Percentiles rank a stretch among this genome's conserved stretches.
Evolutionary conservation across 768 basidiomycete genomes (phyloP).

Genomic region (Amanita molliuscula): DNA sequence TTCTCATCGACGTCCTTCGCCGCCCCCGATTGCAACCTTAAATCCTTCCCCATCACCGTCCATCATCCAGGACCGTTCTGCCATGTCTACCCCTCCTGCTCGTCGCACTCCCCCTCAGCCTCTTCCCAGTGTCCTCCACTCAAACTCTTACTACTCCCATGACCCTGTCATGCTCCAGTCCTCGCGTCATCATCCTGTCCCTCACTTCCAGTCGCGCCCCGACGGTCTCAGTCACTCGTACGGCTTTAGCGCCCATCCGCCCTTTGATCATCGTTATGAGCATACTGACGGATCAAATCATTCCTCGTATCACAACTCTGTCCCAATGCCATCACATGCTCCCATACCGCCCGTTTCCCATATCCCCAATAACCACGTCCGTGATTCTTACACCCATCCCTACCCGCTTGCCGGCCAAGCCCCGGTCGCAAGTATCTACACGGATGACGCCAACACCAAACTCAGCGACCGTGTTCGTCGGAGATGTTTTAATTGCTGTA

Average conservation of each 20-base stretch:
- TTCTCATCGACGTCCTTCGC: constrained; percentile 7
- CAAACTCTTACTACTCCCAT: constrained; percentile 6
- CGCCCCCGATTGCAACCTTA: constrained; percentile 7
- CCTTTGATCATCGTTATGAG: constrained; percentile 16
- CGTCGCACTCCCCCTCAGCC: constrained; percentile 9
- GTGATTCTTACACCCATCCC: constrained; percentile 16
- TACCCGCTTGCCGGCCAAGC: constrained; percentile 24
- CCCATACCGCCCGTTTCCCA: constrained; percentile 12
- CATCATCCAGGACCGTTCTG: constrained; percentile 6
- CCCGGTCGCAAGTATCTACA: constrained; percentile 33
- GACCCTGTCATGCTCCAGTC: constrained; percentile 6
- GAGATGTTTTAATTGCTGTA: constrained; percentile 78
- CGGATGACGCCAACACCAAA: constrained; percentile 76
- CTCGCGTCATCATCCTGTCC: constrained; percentile 5
- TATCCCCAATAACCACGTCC: constrained; percentile 9
- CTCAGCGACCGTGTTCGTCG: constrained; percentile 67
- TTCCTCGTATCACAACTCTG: constrained; percentile 13
- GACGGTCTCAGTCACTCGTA: constrained; percentile 4
- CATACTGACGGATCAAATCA: constrained; percentile 10
- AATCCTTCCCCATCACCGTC: constrained; percentile 8
- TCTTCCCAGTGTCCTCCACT: constrained; percentile 5
- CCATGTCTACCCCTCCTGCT: constrained; percentile 6
- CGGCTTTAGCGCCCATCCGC: constrained; percentile 9
- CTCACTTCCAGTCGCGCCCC: constrained; percentile 12
- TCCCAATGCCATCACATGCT: constrained; percentile 8